These are phyloP conservation scores for Angomonas ambiguus DNA, from an alignment of 208 protist species.

Conservation along the genomic window DNA sequence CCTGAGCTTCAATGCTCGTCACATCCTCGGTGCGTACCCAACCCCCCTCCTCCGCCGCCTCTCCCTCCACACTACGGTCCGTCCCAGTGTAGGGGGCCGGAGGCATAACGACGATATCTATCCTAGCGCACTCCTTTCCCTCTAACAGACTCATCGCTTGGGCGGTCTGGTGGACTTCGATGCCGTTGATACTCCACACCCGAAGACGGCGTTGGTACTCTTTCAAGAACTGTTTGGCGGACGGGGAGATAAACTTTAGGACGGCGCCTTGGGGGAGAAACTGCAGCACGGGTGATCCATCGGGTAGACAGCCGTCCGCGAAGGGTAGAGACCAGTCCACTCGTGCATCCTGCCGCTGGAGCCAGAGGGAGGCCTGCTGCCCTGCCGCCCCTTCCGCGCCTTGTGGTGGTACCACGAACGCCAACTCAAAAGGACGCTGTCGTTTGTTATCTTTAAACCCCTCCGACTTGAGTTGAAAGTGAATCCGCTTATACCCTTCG, in stretches of 20 bases:
- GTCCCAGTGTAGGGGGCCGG: neutral
- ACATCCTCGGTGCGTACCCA: neutral
- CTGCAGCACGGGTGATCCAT: neutral
- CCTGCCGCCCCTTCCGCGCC: slow-evolving; percentile 48
- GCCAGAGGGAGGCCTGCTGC: slow-evolving; percentile 20
- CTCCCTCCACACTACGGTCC: neutral
- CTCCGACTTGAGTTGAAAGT: slow-evolving; percentile 26
- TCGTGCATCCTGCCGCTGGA: neutral
- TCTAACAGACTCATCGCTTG: slow-evolving; percentile 40
- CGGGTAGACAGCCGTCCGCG: neutral
- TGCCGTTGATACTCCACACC: slow-evolving; percentile 57
- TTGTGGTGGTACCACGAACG: slow-evolving; percentile 36
- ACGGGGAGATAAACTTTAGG: neutral
- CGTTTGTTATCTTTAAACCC: slow-evolving; percentile 27
- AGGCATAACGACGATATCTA: slow-evolving; percentile 57
- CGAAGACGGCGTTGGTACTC: slow-evolving; percentile 34
- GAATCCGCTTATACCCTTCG: slow-evolving; percentile 25
- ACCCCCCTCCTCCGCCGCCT: neutral
- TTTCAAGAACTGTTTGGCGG: slow-evolving; percentile 16
- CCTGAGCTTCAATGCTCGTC: neutral
- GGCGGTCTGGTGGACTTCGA: slow-evolving; percentile 38
- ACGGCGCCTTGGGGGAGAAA: neutral
- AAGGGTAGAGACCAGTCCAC: neutral
- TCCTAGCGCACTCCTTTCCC: slow-evolving; percentile 39
- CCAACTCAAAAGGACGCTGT: slow-evolving; percentile 29